Evolutionary conservation across 495 filamentous ascomycete genomes (phyloP).

Genomic region (Cladorrhinum samala): DNA sequence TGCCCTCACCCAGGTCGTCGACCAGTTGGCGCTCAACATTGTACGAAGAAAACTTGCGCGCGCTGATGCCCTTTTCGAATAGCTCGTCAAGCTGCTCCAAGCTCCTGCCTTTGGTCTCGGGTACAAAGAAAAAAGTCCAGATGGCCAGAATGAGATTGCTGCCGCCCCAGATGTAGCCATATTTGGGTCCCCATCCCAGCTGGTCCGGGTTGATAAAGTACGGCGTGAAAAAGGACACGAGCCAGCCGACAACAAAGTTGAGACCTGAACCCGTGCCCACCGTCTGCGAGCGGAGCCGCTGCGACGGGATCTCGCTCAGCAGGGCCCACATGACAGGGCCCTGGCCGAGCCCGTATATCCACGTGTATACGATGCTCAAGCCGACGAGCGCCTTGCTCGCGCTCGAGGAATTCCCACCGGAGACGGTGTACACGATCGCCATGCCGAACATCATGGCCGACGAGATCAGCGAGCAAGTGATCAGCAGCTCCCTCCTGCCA

Average conservation of each 20-base stretch:
- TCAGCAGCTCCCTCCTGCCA: constrained; percentile 19
- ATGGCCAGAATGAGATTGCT: constrained; percentile 39
- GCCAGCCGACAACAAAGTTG: constrained; percentile 41
- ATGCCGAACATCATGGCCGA: constrained; percentile 23
- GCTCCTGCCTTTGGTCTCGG: constrained; percentile 49
- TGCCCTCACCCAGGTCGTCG: constrained; percentile 4
- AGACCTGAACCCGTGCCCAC: constrained; percentile 45
- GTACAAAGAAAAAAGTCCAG: constrained; percentile 43
- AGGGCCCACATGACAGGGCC: constrained; percentile 39
- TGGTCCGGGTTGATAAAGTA: constrained; percentile 47
- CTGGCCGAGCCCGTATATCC: constrained; percentile 35
- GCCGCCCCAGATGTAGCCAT: constrained; percentile 48
- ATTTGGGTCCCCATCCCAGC: constrained; percentile 45
- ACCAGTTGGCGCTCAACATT: constrained; percentile 21
- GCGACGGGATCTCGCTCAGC: constrained; percentile 40
- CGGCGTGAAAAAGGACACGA: constrained; percentile 38
- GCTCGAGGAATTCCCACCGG: not conserved
- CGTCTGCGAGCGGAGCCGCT: constrained; percentile 45
- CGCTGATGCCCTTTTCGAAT: constrained; percentile 33
- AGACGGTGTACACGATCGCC: constrained; percentile 21
- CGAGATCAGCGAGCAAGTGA: constrained; percentile 15
- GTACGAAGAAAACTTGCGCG: constrained; percentile 30
- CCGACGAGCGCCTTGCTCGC: constrained; percentile 21
- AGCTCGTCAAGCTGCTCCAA: constrained; percentile 53
- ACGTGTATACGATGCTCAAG: constrained; percentile 23